Conservation (phyloP, 305 asterid species). For the Nicotiana rustica region DNA sequence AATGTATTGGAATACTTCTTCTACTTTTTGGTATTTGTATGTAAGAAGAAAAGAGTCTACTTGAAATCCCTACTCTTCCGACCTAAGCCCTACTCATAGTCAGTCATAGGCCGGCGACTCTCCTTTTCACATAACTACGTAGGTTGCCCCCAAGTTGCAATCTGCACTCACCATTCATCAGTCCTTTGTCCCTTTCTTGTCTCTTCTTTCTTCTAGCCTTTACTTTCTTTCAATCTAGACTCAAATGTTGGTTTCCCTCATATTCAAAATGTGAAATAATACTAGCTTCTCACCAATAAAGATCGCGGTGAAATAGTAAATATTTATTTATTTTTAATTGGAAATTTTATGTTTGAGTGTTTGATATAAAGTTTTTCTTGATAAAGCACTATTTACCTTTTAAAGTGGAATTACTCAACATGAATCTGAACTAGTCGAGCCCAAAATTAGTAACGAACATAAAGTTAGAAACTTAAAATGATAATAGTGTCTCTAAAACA, state of each 20-base stretch:
- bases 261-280: too few species aligned
- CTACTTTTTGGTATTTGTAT: background rate
- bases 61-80: background rate
- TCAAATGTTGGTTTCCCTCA: background rate
- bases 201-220: background rate
- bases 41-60: background rate
- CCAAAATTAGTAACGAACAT: too few species aligned
- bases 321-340: too few species aligned
- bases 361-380: too few species aligned
- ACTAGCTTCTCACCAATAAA: too few species aligned
- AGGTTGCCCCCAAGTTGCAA: constrained; percentile 15
- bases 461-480: too few species aligned
- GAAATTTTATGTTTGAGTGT: too few species aligned
- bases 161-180: background rate
- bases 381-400: too few species aligned
- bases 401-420: too few species aligned
- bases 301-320: too few species aligned
- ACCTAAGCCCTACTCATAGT: background rate
- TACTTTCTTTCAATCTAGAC: background rate
- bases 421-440: too few species aligned
- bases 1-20: constrained; percentile 10
- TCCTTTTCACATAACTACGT: constrained; percentile 38
- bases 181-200: constrained; percentile 24
- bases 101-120: constrained; percentile 47
- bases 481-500: too few species aligned